Conservation (phyloP, 202 grass and related monocot species). For the Schoenoplectus triqueter region DNA sequence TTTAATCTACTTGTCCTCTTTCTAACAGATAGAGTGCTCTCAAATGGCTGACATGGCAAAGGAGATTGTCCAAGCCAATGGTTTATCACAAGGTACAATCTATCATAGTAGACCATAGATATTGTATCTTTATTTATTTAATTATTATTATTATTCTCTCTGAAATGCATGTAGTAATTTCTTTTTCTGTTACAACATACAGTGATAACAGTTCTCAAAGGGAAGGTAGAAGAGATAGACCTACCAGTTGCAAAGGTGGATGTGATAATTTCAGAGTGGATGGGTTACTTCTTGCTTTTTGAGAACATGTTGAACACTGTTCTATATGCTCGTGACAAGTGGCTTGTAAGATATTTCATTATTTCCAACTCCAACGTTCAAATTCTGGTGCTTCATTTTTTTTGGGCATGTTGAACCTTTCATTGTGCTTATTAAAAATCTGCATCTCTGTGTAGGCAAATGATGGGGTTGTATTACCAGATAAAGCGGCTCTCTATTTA, state of each 20-base stretch:
- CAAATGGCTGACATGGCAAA: conserved; percentile 98
- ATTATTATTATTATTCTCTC: background rate
- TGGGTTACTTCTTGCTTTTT: conserved; percentile 98
- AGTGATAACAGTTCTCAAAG: conserved; percentile 95
- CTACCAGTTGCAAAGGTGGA: conserved; percentile 88
- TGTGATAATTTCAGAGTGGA: conserved; percentile 98
- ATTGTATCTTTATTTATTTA: conserved; percentile 24
- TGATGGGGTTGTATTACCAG: conserved; percentile 76
- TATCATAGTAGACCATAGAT: background rate
- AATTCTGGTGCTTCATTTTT: background rate
- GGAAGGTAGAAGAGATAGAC: conserved; percentile 97
- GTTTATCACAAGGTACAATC: conserved; percentile 76
- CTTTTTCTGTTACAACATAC: conserved; percentile 23
- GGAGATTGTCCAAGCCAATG: conserved; percentile 89
- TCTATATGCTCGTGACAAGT: conserved; percentile 97
- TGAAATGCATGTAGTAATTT: conserved; percentile 31
- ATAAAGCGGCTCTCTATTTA: conserved; percentile 84
- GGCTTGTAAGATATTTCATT: conserved; percentile 75
- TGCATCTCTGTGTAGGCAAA: conserved; percentile 52
- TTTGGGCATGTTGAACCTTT: background rate
- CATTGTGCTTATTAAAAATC: background rate
- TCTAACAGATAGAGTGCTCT: conserved; percentile 84
- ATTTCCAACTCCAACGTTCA: background rate
- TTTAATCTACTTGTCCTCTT: conserved; percentile 5
- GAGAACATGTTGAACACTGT: conserved; percentile 99